Base-by-base conservation (phyloP, 1,284 basidiomycete genomes). In the Athelia psychrophila region DNA sequence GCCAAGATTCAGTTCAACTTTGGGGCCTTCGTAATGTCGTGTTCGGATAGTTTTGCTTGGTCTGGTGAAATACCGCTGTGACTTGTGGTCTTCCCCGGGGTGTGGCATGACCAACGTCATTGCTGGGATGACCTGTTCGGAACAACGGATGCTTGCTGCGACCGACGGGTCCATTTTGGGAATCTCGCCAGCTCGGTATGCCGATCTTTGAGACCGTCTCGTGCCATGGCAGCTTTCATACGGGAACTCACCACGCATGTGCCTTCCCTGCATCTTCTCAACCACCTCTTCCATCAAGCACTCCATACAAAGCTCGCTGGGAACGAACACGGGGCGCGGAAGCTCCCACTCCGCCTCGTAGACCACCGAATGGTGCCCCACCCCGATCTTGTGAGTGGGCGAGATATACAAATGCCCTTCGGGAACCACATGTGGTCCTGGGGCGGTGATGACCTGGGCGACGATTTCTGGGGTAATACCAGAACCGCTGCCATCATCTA, bases 331-430 rank as follows among this genome's bases (percentile, higher is more conserved):
- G 9, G 52, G 30, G 9, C 59, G 56, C 8, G 62, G 64, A 20
- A 65, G 49, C 48, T 65, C 62, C 51, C 55, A 56, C 48, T 64
- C 60, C 3, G 56, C 64, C 27, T 54, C 51, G 44, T 63, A 65
- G 2, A 63, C 61, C 33, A 54, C 51, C 1, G 64, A 65, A 44
- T 64, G 64, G 49, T 63, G 51, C 4, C 63, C 64, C 13, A 35
- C 25, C 3, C 62, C 62, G 23, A 60, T 49, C 12, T 38, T 49
- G 6, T 59, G 46, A 5, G 47, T 44, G 15, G 58, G 56, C 1
- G 61, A 51, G 40, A 65, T 54, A 49, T 61, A 65, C 12, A 64
- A 51, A 54, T 64, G 60, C 8, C 62, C 64, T 44, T 56, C 56
- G 18, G 56, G 56, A 3, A 62, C 54, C 27, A 42, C 52, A 13